A percentile compares a stretch with the other conserved stretches of the same genome.
phyloP scores from a whole-genome alignment of 768 basidiomycete genomes.

The Pholiota conissans region DNA sequence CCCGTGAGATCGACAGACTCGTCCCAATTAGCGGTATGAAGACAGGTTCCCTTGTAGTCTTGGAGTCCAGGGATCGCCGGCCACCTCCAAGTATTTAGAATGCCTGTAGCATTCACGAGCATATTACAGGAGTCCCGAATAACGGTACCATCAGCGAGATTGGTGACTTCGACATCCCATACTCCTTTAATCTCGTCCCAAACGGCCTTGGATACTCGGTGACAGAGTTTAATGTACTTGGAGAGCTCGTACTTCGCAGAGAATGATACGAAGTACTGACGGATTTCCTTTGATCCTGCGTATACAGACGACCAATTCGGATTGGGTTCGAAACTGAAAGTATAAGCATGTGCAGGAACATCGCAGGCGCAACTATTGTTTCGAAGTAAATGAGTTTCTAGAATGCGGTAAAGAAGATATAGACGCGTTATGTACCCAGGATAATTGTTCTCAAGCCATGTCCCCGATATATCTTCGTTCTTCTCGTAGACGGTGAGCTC shows the following conservation, averaged over 20 bases:
- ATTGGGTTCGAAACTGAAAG: constrained; percentile 34
- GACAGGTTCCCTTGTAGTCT: constrained; percentile 29
- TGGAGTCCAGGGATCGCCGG: constrained; percentile 35
- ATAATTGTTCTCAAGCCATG: constrained; percentile 37
- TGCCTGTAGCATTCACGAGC: constrained; percentile 31
- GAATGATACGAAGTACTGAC: constrained; percentile 28
- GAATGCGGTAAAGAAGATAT: neutral
- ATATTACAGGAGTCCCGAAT: constrained; percentile 28
- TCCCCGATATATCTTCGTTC: constrained; percentile 30
- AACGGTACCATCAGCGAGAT: constrained; percentile 16
- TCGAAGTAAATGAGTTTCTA: neutral
- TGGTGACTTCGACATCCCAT: constrained; percentile 29
- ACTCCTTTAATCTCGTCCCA: constrained; percentile 28
- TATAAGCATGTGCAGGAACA: constrained; percentile 31
- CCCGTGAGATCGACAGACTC: constrained; percentile 27
- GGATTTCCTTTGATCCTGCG: constrained; percentile 29
- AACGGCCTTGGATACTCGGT: constrained; percentile 25
- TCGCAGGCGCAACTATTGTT: constrained; percentile 22
- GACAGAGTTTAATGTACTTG: constrained; percentile 29
- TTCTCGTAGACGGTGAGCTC: constrained; percentile 33
- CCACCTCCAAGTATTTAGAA: constrained; percentile 38
- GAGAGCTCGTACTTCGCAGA: constrained; percentile 27
- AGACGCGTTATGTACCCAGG: constrained; percentile 24
- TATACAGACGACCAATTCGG: constrained; percentile 32
- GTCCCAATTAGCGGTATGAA: constrained; percentile 37